Evolutionary conservation across 1,284 basidiomycete species (phyloP), one percentile per base, ranked within the genome.

Genomic region (Laetiporus sulphureus): DNA sequence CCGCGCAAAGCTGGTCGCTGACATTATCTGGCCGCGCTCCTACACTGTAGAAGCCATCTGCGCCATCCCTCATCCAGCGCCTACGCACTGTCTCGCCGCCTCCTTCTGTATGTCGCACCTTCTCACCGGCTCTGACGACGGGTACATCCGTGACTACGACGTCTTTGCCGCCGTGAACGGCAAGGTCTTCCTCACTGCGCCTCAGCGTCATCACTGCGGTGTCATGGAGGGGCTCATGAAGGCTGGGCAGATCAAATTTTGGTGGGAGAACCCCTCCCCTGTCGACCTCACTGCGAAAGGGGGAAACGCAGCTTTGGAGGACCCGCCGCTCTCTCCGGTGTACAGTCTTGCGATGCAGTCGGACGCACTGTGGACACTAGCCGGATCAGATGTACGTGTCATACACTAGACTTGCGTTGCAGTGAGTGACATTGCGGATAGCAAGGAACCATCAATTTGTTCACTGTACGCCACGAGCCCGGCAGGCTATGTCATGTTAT

Each of bases 221-320:
- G 79, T 96, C 15, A 91, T 94, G 5, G 94, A 97, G 60, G 89
- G 91, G 12, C 83, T 91, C 37, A 88, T 90, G 71, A 94, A 94
- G 56, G 83, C 88, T 3, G 92, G 90, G 0, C 89, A 93, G 38
- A 69, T 91, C 20, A 73, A 83, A 35, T 90, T 75, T 39, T 98
- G 92, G 88, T 98, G 92, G 92, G 85, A 86, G 63, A 87, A 87
- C 53, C 75, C 78, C 10, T 63, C 60, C 42, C 59, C 65, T 43
- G 40, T 56, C 24, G 40, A 42, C 12, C n/a, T n/a, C n/a, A n/a
- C n/a, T n/a, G 33, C 32, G 29, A 53, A 58, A 36, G 50, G 52
- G 30, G 50, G 53, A 12, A 55, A 62, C 36, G 56, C 60, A 37
- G 53, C 65, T 32, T 57, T 57, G 3, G 75, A 77, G 29, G 79